Conservation (phyloP, 139 green algal species). For the Raphidocelis subcapitata region DNA sequence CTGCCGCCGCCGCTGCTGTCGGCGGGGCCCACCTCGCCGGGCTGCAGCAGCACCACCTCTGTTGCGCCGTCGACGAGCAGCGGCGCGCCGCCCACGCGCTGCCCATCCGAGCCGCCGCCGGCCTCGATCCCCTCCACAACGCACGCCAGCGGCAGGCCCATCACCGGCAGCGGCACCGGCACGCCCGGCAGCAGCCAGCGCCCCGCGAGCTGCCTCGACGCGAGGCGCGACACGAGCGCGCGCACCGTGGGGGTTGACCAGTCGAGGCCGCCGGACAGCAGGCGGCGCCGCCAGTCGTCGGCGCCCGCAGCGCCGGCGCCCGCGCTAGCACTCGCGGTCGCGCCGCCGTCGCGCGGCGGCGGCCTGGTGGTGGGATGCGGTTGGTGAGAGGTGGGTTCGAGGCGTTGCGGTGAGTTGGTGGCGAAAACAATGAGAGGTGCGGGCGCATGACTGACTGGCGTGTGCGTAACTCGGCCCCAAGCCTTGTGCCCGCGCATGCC, state of each 20-base stretch:
- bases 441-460: too few relatives aligned
- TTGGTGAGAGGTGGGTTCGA: too few relatives aligned
- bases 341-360: too few relatives aligned
- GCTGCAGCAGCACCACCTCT: slow-evolving; percentile 9
- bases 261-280: slow-evolving; percentile 16
- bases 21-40: background rate
- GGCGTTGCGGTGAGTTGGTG: too few relatives aligned
- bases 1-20: slow-evolving; percentile 1
- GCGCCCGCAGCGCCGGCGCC: background rate
- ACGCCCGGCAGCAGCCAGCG: slow-evolving; percentile 51
- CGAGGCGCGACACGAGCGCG: slow-evolving; percentile 28
- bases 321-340: too few relatives aligned
- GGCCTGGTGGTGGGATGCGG: too few relatives aligned
- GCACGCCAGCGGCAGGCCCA: slow-evolving; percentile 35
- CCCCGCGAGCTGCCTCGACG: slow-evolving; percentile 35
- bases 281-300: slow-evolving; percentile 8
- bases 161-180: slow-evolving; percentile 39
- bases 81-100: slow-evolving; percentile 5
- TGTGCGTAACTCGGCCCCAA: too few relatives aligned
- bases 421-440: too few relatives aligned
- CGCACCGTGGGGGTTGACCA: slow-evolving; percentile 11
- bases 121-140: background rate
- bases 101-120: background rate
- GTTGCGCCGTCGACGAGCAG: slow-evolving; percentile 19
- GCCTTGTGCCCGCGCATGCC: too few relatives aligned